Evolutionary conservation across 2,329 filamentous ascomycete genomes (phyloP).

Genomic region (Aureobasidium pullulans): DNA sequence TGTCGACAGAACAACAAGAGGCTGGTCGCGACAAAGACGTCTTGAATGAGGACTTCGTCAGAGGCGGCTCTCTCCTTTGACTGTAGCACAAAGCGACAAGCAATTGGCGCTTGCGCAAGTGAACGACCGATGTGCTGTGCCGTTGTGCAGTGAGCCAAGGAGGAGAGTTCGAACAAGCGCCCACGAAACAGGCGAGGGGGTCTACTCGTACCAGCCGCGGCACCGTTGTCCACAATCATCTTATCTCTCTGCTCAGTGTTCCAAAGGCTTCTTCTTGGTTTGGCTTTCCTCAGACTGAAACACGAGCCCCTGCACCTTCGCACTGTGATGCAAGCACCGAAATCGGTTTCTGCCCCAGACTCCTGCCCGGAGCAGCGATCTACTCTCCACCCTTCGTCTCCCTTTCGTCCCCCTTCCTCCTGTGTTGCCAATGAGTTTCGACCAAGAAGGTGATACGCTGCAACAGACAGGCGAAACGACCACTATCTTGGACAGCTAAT

Average conservation of each 20-base stretch:
- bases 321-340: neutral
- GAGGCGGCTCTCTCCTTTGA: slow-evolving; percentile 10
- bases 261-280: neutral
- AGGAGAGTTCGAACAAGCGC: neutral
- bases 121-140: slow-evolving; percentile 4
- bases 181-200: neutral
- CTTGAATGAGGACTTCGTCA: neutral
- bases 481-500: neutral
- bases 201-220: neutral
- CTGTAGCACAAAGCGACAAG: slow-evolving; percentile 2
- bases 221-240: neutral
- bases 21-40: slow-evolving; percentile 1
- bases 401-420: neutral
- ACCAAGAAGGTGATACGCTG: neutral
- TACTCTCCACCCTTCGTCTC: neutral
- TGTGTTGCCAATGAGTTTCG: neutral
- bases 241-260: neutral
- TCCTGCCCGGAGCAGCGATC: neutral
- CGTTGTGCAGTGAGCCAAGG: neutral
- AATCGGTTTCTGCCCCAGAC: neutral
- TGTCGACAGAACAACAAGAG: slow-evolving; percentile 6
- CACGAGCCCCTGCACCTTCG: slow-evolving; percentile 5
- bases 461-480: neutral
- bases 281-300: slow-evolving; percentile 10
- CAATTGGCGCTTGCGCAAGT: neutral